phyloP scores from a whole-genome alignment of 1,284 basidiomycete species.

The Trametes hirsuta region DNA sequence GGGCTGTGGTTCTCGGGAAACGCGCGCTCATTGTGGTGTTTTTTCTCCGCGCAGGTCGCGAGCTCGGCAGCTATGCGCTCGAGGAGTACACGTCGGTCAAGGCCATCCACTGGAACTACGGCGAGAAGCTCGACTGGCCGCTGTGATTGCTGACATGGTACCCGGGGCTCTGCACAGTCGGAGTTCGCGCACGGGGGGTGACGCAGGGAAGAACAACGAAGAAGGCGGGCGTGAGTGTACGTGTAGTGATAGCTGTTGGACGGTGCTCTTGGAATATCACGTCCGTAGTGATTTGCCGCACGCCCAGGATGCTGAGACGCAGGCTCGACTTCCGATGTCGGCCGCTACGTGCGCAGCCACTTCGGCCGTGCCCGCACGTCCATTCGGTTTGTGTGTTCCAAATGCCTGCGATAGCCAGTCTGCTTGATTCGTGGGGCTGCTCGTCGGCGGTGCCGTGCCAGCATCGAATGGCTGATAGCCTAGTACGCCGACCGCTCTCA shows the following conservation, averaged over 20 bases:
- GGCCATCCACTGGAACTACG: constrained; percentile 86
- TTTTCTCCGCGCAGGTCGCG: constrained; percentile 61
- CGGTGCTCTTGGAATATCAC: no score
- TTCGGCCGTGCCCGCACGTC: no score
- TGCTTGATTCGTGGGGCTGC: no score
- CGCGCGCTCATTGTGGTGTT: constrained; percentile 12
- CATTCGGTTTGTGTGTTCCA: no score
- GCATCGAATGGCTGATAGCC: no score
- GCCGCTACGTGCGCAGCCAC: no score
- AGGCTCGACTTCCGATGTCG: no score
- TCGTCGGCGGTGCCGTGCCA: no score
- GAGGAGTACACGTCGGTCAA: constrained; percentile 87
- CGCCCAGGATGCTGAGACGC: neutral
- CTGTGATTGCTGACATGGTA: constrained; percentile 42
- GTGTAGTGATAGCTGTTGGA: no score
- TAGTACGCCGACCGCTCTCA: no score
- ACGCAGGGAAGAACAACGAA: neutral
- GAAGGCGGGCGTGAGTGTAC: neutral
- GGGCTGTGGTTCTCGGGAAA: constrained; percentile 16
- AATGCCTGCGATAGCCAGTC: no score
- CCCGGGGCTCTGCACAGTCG: neutral
- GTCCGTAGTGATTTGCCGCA: no score
- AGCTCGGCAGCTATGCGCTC: constrained; percentile 87
- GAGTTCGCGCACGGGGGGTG: constrained; percentile 16
- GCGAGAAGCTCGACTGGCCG: constrained; percentile 80